Evolutionary conservation across 345 rosid genomes (phyloP).

Genomic region (Arabidopsis thaliana): DNA sequence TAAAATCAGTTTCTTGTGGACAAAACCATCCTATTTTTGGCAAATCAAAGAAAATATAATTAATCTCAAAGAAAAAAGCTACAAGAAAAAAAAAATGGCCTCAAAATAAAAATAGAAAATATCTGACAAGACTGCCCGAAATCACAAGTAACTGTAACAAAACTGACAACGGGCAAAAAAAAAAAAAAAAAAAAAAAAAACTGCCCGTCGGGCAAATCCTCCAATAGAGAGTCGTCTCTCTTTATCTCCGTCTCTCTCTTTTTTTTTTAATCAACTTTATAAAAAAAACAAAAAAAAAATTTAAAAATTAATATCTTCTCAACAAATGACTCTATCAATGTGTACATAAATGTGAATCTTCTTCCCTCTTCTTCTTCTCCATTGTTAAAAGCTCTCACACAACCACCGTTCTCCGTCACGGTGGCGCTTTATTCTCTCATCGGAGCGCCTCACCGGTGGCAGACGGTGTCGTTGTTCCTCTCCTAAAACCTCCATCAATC

Average conservation of each 20-base stretch:
- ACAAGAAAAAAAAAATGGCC: not conserved
- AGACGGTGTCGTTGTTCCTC: constrained; percentile 50
- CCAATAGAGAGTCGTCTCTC: constrained; percentile 44
- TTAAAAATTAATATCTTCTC: constrained; percentile 29
- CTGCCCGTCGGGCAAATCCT: constrained; percentile 55
- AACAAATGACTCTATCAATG: constrained; percentile 29
- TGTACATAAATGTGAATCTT: constrained; percentile 52
- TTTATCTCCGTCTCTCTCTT: constrained; percentile 28
- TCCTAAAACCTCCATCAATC: not conserved
- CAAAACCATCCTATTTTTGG: no score
- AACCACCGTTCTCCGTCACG: constrained; percentile 48
- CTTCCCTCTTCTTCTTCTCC: constrained; percentile 40
- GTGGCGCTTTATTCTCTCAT: constrained; percentile 46
- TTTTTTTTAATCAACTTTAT: not conserved
- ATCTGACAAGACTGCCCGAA: constrained; percentile 50
- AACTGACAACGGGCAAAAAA: constrained; percentile 40
- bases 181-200: not conserved
- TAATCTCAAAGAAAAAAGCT: not conserved
- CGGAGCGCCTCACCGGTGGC: constrained; percentile 56
- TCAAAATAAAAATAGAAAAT: constrained; percentile 16
- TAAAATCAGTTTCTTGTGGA: no score
- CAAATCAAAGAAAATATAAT: no score
- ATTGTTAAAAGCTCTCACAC: constrained; percentile 10
- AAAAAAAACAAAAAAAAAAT: not conserved
- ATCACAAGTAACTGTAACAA: constrained; percentile 30